Percentiles rank a stretch among this genome's conserved stretches.
These are phyloP conservation scores for rapeseed (Brassica napus) DNA, from an alignment of 345 rosid genomes.

Conservation along the genomic window Da-Ae NC_063442.1:43324001-43324500, in stretches of 20 bases:
- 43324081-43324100: constrained; percentile 93
- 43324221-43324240: constrained; percentile 1
- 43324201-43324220: constrained; percentile 7
- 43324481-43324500: not conserved
- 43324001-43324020: constrained; percentile 56
- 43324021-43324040: constrained; percentile 77
- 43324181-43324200: constrained; percentile 14
- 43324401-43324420: not conserved
- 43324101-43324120: constrained; percentile 80
- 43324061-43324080: constrained; percentile 62
- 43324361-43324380: constrained; percentile 9
- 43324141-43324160: constrained; percentile 91
- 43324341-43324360: constrained; percentile 6
- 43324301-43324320: not conserved
- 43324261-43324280: not conserved
- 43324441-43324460: constrained; percentile 4
- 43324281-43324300: not conserved
- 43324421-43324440: constrained; percentile 18
- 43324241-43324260: not conserved
- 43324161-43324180: constrained; percentile 47
- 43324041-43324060: constrained; percentile 59
- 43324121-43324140: constrained; percentile 91
- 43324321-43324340: constrained; percentile 1
- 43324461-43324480: constrained; percentile 19
- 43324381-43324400: constrained; percentile 4